Base-by-base conservation (phyloP, 2,329 filamentous ascomycete species). In the Cryphonectria carpinicola region DNA sequence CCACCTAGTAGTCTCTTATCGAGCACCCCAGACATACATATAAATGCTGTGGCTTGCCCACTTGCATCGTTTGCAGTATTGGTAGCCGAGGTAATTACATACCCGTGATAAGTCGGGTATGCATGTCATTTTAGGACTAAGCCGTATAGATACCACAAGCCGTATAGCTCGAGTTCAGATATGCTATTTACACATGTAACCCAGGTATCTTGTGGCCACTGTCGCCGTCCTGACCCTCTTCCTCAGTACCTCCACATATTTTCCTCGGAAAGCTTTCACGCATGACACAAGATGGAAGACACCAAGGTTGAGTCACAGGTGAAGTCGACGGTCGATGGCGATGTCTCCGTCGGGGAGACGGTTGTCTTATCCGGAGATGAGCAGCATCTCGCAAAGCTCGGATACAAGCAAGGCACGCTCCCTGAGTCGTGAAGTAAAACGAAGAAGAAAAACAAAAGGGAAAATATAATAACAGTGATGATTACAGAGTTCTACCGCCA, bases 321-420 rank as follows among this genome's bases (percentile, higher is more conserved):
- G 22, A 66, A 58, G 11, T 63, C 70, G 67, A 14, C 63, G 13
- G 41, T 49, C 17, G 67, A 49, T 61, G 32, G 66, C 66, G 56
- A 67, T 22, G 60, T 73, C 28, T 67, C 67, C 37, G 68, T 68
- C 6, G 71, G 73, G 28, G 69, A 71, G 70, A 76, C 73, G 11
- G 28, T 11, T 35, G 37, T 70, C 17, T 46, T 72, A 2, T 67
- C 70, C 39, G 73, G 73, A 13, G 78, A 80, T 68, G 79, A 80
- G 68, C 79, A 78, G 67, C 75, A 77, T 22, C 74, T 80, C 52
- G 79, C 78, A 10, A 76, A 73, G 14, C 66, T 80, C 43, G 79
- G 79, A 0, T 80, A 80, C 71, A 80, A 78, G 71, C 78, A 80
- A 68, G 75, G 75, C 72, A 25, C 13, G 72, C 35, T 37, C 8